Conservation (phyloP, 495 filamentous ascomycete species). For the Aspergillus bridgeri region DNA sequence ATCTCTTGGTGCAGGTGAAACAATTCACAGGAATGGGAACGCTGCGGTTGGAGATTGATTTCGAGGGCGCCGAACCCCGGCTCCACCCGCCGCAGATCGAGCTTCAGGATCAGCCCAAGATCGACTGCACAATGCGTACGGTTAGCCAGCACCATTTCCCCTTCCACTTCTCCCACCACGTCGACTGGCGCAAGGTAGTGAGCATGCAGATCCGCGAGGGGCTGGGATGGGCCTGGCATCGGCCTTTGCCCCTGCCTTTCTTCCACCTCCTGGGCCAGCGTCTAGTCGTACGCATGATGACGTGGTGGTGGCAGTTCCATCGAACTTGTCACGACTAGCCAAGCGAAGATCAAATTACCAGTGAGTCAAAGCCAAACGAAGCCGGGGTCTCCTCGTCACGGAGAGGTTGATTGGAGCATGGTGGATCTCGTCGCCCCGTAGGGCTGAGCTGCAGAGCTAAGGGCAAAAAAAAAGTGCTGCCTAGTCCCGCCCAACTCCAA, state of each 20-base stretch:
- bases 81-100: slow-evolving; percentile 14
- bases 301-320: slow-evolving; percentile 12
- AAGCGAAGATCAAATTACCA: background rate
- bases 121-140: slow-evolving; percentile 14
- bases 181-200: slow-evolving; percentile 17
- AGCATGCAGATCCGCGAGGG: slow-evolving; percentile 17
- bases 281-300: slow-evolving; percentile 11
- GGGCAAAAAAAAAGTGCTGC: background rate
- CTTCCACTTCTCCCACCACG: slow-evolving; percentile 15
- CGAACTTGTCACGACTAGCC: background rate
- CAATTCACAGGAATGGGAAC: slow-evolving; percentile 9
- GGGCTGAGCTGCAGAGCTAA: background rate
- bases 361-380: background rate
- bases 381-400: background rate
- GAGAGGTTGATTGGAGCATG: background rate
- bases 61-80: slow-evolving; percentile 7
- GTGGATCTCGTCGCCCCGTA: slow-evolving; percentile 1
- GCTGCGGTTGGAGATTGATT: slow-evolving; percentile 12
- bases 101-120: slow-evolving; percentile 12
- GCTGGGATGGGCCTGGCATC: slow-evolving; percentile 15
- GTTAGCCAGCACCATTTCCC: slow-evolving; percentile 19
- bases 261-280: slow-evolving; percentile 6
- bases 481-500: too few relatives aligned
- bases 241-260: slow-evolving; percentile 12
- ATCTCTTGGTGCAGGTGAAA: slow-evolving; percentile 13